Conservation (phyloP, 1,284 basidiomycete species). For the Malassezia yamatoensis region DNA sequence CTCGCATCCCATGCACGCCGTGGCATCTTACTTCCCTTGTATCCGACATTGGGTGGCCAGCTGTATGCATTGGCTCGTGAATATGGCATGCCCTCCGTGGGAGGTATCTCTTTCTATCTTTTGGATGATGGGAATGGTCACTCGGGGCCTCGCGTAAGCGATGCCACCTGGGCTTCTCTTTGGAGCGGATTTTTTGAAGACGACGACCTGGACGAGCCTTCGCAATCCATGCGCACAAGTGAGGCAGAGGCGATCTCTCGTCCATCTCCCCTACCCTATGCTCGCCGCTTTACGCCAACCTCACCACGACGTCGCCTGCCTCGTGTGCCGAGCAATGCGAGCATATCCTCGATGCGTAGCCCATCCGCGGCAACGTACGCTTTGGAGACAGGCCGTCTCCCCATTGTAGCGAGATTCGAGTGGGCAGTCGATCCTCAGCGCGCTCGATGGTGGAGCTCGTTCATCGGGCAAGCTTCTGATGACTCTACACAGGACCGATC, state of each 20-base stretch:
- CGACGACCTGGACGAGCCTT: conserved; percentile 5
- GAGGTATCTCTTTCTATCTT: conserved; percentile 38
- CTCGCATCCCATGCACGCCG: conserved; percentile 20
- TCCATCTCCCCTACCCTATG: conserved; percentile 12
- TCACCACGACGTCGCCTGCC: conserved; percentile 6
- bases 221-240: not conserved
- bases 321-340: conserved; percentile 13
- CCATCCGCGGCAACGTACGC: conserved; percentile 7
- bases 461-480: not conserved
- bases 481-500: not conserved
- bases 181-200: conserved; percentile 38
- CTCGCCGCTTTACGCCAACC: not conserved
- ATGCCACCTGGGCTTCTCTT: conserved; percentile 36
- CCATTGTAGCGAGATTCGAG: conserved; percentile 40
- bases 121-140: conserved; percentile 38
- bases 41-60: conserved; percentile 42
- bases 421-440: conserved; percentile 37
- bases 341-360: not conserved
- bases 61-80: conserved; percentile 45
- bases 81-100: conserved; percentile 40
- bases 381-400: conserved; percentile 21
- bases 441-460: conserved; percentile 35
- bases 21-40: conserved; percentile 39
- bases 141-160: conserved; percentile 39
- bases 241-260: not conserved